Evolutionary conservation across 768 basidiomycete species (phyloP), one percentile per base, ranked within the genome.

Genomic region (Tulasnella sp.): DNA sequence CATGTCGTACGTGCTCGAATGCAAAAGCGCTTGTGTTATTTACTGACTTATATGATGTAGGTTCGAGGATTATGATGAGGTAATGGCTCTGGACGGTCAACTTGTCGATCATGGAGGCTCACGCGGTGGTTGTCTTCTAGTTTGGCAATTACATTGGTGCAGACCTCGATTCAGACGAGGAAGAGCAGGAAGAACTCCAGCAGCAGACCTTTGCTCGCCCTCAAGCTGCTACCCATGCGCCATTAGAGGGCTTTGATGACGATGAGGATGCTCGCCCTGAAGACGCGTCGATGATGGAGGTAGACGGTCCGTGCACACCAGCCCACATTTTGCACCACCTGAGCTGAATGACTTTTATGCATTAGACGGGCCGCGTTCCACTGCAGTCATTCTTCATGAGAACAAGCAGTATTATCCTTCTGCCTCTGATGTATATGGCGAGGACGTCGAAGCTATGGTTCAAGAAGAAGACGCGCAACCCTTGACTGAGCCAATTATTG

Each of bases 401-500:
- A 93, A 99, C 85, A 99, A 99, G 85, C 93, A 95, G 84, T 99
- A 99, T 84, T 99, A 99, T 83, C 94, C 95, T 18, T 92, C 93
- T 18, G 97, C 98, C 0, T 87, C 87, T 77, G 95, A 98, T 23
- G 90, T 96, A 1, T 99, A 99, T 84, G 98, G 98, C 2, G 87
- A 90, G 51, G 98, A 91, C 78, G 98, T 99, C 40, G 97, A 99
- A 85, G 93, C 98, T 0, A 85, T 99, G 81, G 98, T 99, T 2
- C 98, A 99, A 83, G 98, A 99, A 84, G 98, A 99, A 85, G 98
- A 99, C 83, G 91, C 94, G 3, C 98, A 99, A 83, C 95, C 95
- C 18, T 88, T 99, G 26, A 89, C 94, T 2, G 95, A 99, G 82
- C 98, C 98, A 26, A 96, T 99, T 79, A 88, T 99, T 80, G 95